Percentiles rank a stretch among this genome's conserved stretches.
phyloP scores from a whole-genome alignment of 257 asterid genomes.

The Galeopsis tetrahit region DNA sequence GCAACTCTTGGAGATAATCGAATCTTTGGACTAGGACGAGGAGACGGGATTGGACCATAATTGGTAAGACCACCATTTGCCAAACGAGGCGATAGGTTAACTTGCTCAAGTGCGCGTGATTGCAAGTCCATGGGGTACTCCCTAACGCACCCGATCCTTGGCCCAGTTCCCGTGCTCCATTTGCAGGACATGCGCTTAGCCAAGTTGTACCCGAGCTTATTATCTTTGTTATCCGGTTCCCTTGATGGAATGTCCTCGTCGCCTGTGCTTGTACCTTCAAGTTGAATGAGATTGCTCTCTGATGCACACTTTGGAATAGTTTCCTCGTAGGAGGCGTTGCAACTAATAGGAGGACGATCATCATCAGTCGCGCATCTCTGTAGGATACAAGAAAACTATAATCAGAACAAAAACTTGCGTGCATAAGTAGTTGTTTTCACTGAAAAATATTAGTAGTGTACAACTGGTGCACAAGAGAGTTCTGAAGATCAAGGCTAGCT shows the following conservation, averaged over 20 bases:
- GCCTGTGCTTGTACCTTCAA: slow-evolving; percentile 28
- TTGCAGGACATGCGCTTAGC: slow-evolving; percentile 74
- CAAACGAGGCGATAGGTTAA: slow-evolving; percentile 85
- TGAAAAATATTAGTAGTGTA: not conserved
- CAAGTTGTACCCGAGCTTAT: slow-evolving; percentile 45
- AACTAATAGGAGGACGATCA: slow-evolving; percentile 51
- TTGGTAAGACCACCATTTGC: slow-evolving; percentile 45
- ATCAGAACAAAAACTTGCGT: slow-evolving; percentile 15
- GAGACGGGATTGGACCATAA: slow-evolving; percentile 93
- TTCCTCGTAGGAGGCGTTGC: slow-evolving; percentile 38
- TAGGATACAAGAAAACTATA: slow-evolving; percentile 14
- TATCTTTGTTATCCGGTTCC: not conserved
- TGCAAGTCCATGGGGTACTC: slow-evolving; percentile 88
- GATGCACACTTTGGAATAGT: slow-evolving; percentile 31
- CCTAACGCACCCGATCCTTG: slow-evolving; percentile 88
- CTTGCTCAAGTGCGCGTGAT: slow-evolving; percentile 85
- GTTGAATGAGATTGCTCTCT: slow-evolving; percentile 33
- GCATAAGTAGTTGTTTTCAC: not conserved
- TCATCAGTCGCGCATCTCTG: slow-evolving; percentile 90
- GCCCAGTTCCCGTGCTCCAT: slow-evolving; percentile 92
- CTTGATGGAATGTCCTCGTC: slow-evolving; percentile 24
- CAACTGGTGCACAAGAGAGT: no score
- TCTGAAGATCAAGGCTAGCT: not conserved
- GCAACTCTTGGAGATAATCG: slow-evolving; percentile 85
- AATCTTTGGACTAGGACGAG: slow-evolving; percentile 87